A percentile compares a stretch with the other conserved stretches of the same genome.
These are phyloP conservation scores for Protostelium mycophagum DNA, from an alignment of 78 protist genomes.

Conservation along the genomic window DNA sequence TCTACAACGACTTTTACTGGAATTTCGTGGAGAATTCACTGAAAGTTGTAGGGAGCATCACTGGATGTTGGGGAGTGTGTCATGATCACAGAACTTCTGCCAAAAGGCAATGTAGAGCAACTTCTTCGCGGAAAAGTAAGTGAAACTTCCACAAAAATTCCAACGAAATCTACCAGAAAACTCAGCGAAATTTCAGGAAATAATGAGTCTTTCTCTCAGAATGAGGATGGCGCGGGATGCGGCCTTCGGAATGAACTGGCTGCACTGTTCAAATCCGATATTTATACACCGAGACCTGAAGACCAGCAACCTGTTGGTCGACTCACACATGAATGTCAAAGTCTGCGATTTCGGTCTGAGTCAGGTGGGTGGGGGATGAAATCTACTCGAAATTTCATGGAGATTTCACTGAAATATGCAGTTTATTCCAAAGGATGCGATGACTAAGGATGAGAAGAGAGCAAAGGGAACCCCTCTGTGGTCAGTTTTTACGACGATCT, in stretches of 20 bases:
- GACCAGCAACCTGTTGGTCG: slow-evolving; percentile 60
- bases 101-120: slow-evolving; percentile 54
- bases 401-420: too few species aligned
- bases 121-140: slow-evolving; percentile 37
- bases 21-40: too few species aligned
- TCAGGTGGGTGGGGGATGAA: too few species aligned
- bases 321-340: slow-evolving; percentile 53
- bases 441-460: slow-evolving; percentile 30
- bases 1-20: too few species aligned
- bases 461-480: slow-evolving; percentile 70
- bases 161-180: slow-evolving; percentile 11
- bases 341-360: slow-evolving; percentile 74
- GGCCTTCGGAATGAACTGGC: slow-evolving; percentile 74
- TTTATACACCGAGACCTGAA: slow-evolving; percentile 60
- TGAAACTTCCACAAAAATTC: slow-evolving; percentile 18
- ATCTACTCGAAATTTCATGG: too few species aligned
- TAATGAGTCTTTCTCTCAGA: slow-evolving; percentile 39
- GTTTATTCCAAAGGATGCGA: background rate
- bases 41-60: slow-evolving; percentile 64
- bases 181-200: too few species aligned
- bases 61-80: slow-evolving; percentile 54
- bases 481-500: background rate
- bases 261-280: slow-evolving; percentile 62
- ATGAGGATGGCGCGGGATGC: slow-evolving; percentile 66
- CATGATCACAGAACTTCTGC: slow-evolving; percentile 59